These are phyloP conservation scores for Pythium plurisporium DNA, from an alignment of 352 stramenopile species.

Conservation along the genomic window DNA sequence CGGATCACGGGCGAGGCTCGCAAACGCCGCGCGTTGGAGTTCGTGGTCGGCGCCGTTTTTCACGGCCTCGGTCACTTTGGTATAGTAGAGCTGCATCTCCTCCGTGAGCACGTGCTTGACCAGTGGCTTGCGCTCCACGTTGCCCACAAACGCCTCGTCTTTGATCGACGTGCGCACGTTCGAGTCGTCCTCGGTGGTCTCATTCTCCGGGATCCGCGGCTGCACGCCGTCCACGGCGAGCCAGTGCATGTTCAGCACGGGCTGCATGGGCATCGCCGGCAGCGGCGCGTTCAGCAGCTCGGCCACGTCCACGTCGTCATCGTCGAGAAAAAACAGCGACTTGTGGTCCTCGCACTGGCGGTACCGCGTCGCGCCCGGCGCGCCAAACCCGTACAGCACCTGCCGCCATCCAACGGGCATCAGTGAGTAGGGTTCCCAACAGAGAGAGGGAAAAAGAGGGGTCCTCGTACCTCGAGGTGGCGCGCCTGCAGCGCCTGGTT, in stretches of 20 bases:
- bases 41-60: slow-evolving; percentile 64
- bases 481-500: slow-evolving; percentile 74
- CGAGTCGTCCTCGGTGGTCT: slow-evolving; percentile 65
- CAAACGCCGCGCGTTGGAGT: slow-evolving; percentile 71
- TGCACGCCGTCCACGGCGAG: slow-evolving; percentile 80
- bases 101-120: slow-evolving; percentile 86
- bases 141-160: slow-evolving; percentile 65
- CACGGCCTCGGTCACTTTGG: slow-evolving; percentile 80
- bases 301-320: slow-evolving; percentile 64
- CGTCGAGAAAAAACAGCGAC: slow-evolving; percentile 63
- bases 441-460: no score
- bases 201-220: slow-evolving; percentile 80
- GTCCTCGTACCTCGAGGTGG: slow-evolving; percentile 50
- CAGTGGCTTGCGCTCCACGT: slow-evolving; percentile 68
- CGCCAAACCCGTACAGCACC: slow-evolving; percentile 73
- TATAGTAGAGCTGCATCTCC: slow-evolving; percentile 89
- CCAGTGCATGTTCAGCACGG: slow-evolving; percentile 75
- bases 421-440: background rate
- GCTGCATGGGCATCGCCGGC: slow-evolving; percentile 65
- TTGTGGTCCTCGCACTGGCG: slow-evolving; percentile 53
- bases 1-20: slow-evolving; percentile 74
- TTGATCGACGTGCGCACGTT: slow-evolving; percentile 69
- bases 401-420: slow-evolving; percentile 15
- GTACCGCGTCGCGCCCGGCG: slow-evolving; percentile 45
- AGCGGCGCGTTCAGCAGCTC: slow-evolving; percentile 77